Evolutionary conservation across 495 filamentous ascomycete species (phyloP).

Genomic region (Lasiosphaeria hispida): DNA sequence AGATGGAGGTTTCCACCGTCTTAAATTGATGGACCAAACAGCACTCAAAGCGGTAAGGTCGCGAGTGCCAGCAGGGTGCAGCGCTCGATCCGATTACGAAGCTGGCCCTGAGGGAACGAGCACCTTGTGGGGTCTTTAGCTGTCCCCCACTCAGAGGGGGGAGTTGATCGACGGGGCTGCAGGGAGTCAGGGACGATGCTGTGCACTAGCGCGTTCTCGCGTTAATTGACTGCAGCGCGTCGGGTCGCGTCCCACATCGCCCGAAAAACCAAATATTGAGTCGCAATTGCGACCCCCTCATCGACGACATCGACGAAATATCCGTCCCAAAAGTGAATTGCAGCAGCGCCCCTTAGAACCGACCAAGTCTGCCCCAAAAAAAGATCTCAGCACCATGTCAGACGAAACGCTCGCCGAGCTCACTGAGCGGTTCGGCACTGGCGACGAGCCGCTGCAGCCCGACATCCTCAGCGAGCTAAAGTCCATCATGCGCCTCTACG

Average conservation of each 20-base stretch:
- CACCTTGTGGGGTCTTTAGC: not conserved
- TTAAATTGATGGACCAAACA: too few species aligned
- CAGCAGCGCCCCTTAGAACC: not conserved
- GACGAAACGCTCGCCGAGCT: slow-evolving; percentile 55
- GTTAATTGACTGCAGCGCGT: slow-evolving; percentile 28
- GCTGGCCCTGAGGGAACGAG: not conserved
- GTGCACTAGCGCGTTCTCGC: slow-evolving; percentile 19
- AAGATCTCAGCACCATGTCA: slow-evolving; percentile 42
- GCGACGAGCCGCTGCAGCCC: slow-evolving; percentile 52
- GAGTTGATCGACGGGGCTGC: not conserved
- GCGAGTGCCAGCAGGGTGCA: not conserved
- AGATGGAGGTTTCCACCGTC: too few species aligned
- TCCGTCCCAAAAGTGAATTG: not conserved
- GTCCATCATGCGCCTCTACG: slow-evolving; percentile 80
- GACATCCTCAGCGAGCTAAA: slow-evolving; percentile 76
- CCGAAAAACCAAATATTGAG: slow-evolving; percentile 14
- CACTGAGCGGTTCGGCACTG: slow-evolving; percentile 64
- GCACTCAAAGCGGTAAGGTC: too few species aligned
- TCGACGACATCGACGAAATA: not conserved
- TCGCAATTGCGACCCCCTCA: slow-evolving; percentile 10
- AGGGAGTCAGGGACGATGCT: not conserved
- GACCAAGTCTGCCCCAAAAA: slow-evolving; percentile 22
- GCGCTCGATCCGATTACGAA: too few species aligned
- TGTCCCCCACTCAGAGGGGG: not conserved
- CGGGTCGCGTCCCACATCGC: slow-evolving; percentile 17